Evolutionary conservation across 208 protist species (phyloP).

Genomic region (Novymonas esmeraldas): DNA sequence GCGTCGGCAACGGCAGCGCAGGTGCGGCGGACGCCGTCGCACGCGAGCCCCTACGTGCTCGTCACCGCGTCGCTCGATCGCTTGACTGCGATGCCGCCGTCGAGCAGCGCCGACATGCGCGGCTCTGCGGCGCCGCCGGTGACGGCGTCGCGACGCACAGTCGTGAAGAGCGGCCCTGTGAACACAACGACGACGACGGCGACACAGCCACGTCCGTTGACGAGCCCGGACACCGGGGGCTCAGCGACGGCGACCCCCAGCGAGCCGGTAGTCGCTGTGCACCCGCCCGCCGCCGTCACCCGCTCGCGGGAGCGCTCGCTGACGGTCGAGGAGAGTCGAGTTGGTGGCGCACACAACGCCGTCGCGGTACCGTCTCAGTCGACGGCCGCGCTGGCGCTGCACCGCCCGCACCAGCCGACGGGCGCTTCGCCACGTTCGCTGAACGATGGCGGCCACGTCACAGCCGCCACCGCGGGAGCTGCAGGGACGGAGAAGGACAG

Average conservation of each 20-base stretch:
- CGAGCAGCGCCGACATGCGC: constrained; percentile 8
- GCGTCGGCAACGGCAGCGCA: background rate
- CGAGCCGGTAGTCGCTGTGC: background rate
- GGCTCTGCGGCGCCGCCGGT: constrained; percentile 1
- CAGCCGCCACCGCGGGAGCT: background rate
- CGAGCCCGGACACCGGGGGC: background rate
- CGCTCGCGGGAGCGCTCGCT: constrained; percentile 5
- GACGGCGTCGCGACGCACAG: constrained; percentile 9
- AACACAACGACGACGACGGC: background rate
- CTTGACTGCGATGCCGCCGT: constrained; percentile 13
- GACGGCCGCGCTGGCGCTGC: background rate
- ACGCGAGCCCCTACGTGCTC: constrained; percentile 1
- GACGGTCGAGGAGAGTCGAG: background rate
- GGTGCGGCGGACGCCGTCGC: background rate
- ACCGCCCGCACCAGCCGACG: background rate
- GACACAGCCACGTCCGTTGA: background rate
- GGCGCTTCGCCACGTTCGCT: background rate
- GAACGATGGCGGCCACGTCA: background rate
- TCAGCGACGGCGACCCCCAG: background rate
- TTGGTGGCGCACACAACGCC: background rate
- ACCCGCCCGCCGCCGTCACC: background rate
- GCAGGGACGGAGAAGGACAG: background rate
- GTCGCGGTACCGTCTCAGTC: background rate
- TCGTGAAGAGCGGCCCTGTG: background rate
- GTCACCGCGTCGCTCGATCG: constrained; percentile 2